Conservation (phyloP, 2,329 filamentous ascomycete species). For the Rhynchosporium agropyri region DNA sequence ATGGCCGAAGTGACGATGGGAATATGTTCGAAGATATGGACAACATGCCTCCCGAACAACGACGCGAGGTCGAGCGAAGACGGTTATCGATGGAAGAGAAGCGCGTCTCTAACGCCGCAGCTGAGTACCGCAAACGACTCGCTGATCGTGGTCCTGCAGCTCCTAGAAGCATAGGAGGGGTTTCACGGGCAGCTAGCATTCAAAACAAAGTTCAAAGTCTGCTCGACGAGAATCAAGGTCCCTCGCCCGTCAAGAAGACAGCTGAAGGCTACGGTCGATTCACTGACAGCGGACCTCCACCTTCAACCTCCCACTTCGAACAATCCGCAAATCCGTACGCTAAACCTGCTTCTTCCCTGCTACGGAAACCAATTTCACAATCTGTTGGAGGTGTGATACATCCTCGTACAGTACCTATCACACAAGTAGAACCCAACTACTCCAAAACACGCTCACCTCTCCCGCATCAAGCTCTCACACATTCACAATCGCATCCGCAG, state of each 20-base stretch:
- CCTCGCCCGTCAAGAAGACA: constrained; percentile 63
- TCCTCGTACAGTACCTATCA: constrained; percentile 31
- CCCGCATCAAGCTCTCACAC: constrained; percentile 14
- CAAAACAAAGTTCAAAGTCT: constrained; percentile 88
- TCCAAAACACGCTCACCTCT: constrained; percentile 34
- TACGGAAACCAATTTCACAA: constrained; percentile 52
- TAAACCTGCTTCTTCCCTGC: constrained; percentile 37
- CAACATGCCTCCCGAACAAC: constrained; percentile 81
- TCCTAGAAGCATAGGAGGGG: constrained; percentile 59
- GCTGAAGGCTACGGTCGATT: constrained; percentile 90
- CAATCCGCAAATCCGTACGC: constrained; percentile 34
- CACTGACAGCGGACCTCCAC: constrained; percentile 54
- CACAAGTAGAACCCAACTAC: constrained; percentile 33
- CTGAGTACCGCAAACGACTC: constrained; percentile 80
- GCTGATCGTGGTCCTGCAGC: constrained; percentile 59
- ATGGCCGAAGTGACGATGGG: constrained; percentile 68
- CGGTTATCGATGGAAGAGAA: constrained; percentile 85
- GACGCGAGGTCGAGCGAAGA: constrained; percentile 83
- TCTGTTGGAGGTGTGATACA: constrained; percentile 32
- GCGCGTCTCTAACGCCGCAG: constrained; percentile 84
- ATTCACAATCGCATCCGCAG: constrained; percentile 19
- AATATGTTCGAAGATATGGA: constrained; percentile 66
- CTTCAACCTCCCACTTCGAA: constrained; percentile 30
- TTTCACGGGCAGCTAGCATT: constrained; percentile 77
- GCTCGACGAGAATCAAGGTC: constrained; percentile 73